Conservation (phyloP, 345 rosid species). For the Nasturtium officinale region DNA sequence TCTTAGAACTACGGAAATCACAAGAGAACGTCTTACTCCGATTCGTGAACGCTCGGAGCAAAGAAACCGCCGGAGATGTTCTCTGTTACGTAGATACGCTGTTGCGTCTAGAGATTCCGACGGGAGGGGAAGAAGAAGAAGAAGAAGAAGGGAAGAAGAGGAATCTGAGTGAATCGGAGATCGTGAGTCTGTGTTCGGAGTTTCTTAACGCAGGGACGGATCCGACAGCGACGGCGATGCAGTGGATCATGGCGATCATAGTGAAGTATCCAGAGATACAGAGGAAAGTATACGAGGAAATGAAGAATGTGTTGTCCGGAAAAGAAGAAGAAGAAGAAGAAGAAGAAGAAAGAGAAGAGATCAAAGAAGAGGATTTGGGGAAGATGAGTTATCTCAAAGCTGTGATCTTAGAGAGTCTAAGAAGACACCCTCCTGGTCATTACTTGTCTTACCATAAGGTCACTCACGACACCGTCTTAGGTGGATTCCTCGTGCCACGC, state of each 20-base stretch:
- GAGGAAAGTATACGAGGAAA: slow-evolving; percentile 37
- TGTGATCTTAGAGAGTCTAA: slow-evolving; percentile 42
- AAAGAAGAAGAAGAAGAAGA: slow-evolving; percentile 21
- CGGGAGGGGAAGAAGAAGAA: slow-evolving; percentile 18
- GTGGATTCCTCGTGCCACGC: slow-evolving; percentile 42
- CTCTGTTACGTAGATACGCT: slow-evolving; percentile 46
- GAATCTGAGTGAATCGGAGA: slow-evolving; percentile 41
- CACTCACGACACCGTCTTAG: slow-evolving; percentile 41
- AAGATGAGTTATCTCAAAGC: slow-evolving; percentile 43
- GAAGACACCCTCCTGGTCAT: slow-evolving; percentile 49
- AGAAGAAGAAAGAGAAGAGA: slow-evolving; percentile 31
- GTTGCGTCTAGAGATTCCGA: slow-evolving; percentile 39
- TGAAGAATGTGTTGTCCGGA: slow-evolving; percentile 18
- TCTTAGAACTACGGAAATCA: slow-evolving; percentile 32
- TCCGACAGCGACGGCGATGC: slow-evolving; percentile 43
- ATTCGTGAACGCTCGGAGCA: slow-evolving; percentile 29
- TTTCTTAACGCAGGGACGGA: slow-evolving; percentile 45
- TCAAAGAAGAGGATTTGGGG: slow-evolving; percentile 40
- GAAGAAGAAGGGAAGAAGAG: slow-evolving; percentile 36
- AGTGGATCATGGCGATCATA: slow-evolving; percentile 47
- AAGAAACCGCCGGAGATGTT: slow-evolving; percentile 31
- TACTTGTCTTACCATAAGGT: slow-evolving; percentile 43
- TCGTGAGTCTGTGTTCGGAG: slow-evolving; percentile 43
- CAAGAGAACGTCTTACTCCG: slow-evolving; percentile 38
- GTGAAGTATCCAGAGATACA: slow-evolving; percentile 45